Base-by-base conservation (phyloP, 75 land plant genomes). In the Selaginella tamariscina region DNA sequence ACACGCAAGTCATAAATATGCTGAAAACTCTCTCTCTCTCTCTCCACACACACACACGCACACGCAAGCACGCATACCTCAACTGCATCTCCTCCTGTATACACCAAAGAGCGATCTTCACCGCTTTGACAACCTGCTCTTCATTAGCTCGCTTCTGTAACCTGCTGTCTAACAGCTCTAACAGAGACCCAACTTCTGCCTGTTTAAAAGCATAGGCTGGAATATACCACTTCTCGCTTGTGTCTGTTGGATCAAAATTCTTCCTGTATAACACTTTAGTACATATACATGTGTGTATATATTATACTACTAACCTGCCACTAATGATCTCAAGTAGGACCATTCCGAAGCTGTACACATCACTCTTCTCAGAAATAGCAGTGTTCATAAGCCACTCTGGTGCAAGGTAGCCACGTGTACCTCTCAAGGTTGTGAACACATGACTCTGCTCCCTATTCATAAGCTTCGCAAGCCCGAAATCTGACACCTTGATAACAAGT, bases 401-500 rank as follows among this genome's bases (percentile, higher is more conserved):
- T n/a, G 81, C 81, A 26, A 79, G 31, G 30, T 79, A 79, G 2
- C 80, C 80, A 27, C 32, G 57, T n/a, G 80, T 79, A 0, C 80
- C 80, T 32, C 80, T 65, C 29, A 74, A 32, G 24, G 26, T 26
- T 0, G 83, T 77, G 68, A n/a, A 56, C 0, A 76, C 77, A 23
- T 68, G 29, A 0, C 59, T 71, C 9, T 74, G 83, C 22, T 72
- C 77, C 20, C 29, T 62, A 29, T 32, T 77, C 29, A 81, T 65
- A 31, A 74, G 70, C 29, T 74, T 74, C 22, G 80, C 76, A 22
- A 81, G 39, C 0, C 83, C 83, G 31, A 81, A 81, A 67, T 81
- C 83, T 0, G 83, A 67, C 9, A 81, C 74, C 56, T 72, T 81
- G n/a, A n/a, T n/a, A n/a, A n/a, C n/a, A n/a, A n/a, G n/a, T n/a